These are phyloP conservation scores for Auriscalpium orientale DNA, from an alignment of 768 basidiomycete species.

Conservation along the genomic window DNA sequence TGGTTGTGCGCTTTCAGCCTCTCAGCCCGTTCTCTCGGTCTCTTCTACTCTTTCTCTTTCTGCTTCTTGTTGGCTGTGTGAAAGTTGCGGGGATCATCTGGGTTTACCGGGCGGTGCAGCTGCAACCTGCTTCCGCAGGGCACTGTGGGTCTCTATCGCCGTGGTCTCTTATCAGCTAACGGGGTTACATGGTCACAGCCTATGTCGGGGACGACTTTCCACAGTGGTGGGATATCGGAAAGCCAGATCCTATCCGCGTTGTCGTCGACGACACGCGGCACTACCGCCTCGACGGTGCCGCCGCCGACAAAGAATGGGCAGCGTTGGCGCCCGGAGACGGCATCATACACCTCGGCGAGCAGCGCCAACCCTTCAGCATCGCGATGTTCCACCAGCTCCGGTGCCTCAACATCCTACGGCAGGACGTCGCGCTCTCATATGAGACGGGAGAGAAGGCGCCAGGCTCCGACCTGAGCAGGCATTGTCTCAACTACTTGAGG, in stretches of 20 bases:
- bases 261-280: conserved; percentile 1
- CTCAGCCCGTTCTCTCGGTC: no score
- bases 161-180: no score
- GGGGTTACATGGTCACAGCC: background rate
- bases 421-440: conserved; percentile 11
- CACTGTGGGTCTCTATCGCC: no score
- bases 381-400: conserved; percentile 34
- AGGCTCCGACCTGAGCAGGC: no score
- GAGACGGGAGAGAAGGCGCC: no score
- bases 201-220: conserved; percentile 1
- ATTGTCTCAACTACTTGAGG: no score
- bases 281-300: conserved; percentile 3
- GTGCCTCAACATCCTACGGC: conserved; percentile 32
- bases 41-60: no score
- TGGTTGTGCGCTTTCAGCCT: no score
- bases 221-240: conserved; percentile 1
- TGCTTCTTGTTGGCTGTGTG: no score
- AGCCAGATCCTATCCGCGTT: background rate
- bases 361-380: conserved; percentile 25
- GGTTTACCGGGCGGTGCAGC: no score
- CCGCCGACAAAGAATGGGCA: conserved; percentile 16
- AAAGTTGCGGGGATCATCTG: no score
- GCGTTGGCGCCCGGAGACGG: conserved; percentile 20
- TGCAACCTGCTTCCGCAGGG: no score
- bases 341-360: conserved; percentile 19